These are phyloP conservation scores for Paracorniculantispora psalliotae DNA, from an alignment of 2,329 filamentous ascomycete species.

Conservation along the genomic window DNA sequence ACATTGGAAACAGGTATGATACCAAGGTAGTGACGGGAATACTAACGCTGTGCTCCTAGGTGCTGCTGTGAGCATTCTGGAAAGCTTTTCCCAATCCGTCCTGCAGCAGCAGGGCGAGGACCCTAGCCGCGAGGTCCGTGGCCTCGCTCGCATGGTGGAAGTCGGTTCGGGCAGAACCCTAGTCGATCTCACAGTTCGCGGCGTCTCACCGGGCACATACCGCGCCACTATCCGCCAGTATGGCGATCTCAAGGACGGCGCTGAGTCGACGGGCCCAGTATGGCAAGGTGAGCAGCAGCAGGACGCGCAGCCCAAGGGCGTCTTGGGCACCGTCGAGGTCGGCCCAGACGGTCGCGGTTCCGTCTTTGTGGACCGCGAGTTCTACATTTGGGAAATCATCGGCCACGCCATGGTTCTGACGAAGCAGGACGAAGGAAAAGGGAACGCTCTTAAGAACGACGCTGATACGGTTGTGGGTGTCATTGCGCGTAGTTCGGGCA, in stretches of 20 bases:
- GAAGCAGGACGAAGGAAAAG: constrained; percentile 53
- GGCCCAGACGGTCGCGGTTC: constrained; percentile 70
- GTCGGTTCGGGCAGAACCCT: constrained; percentile 73
- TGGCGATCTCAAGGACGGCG: constrained; percentile 81
- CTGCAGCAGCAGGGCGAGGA: constrained; percentile 37
- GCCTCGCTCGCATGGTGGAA: constrained; percentile 90
- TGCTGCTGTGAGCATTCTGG: constrained; percentile 91
- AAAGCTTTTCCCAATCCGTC: constrained; percentile 64
- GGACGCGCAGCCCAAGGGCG: constrained; percentile 40
- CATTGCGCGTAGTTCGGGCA: constrained; percentile 90
- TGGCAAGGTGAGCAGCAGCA: constrained; percentile 58
- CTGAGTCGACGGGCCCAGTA: constrained; percentile 74
- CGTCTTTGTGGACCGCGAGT: constrained; percentile 73
- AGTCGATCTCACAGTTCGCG: constrained; percentile 81
- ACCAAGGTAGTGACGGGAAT: not conserved
- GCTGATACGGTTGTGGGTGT: constrained; percentile 85
- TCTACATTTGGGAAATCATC: constrained; percentile 95
- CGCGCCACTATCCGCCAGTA: constrained; percentile 78
- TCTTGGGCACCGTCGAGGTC: constrained; percentile 72
- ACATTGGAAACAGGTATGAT: not conserved
- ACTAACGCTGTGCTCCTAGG: constrained; percentile 35
- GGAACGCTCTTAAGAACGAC: constrained; percentile 64
- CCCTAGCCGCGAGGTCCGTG: constrained; percentile 61
- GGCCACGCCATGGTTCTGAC: constrained; percentile 87
- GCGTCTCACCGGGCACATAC: constrained; percentile 76